Evolutionary conservation across 352 stramenopile species (phyloP), one percentile per base, ranked within the genome.

Genomic region (Phytophthora cryptogea): DNA sequence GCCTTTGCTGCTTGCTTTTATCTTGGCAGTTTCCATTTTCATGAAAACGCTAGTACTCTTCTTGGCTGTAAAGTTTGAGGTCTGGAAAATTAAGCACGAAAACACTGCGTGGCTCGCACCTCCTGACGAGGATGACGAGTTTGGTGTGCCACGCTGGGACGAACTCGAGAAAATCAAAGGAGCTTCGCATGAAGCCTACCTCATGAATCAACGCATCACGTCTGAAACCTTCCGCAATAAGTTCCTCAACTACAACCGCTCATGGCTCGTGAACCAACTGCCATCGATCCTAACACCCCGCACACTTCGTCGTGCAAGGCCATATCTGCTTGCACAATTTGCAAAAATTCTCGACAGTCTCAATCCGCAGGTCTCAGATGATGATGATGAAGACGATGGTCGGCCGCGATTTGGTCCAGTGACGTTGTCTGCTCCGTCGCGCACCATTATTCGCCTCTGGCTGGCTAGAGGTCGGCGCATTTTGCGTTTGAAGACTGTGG

Each of bases 171-270:
- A 94, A 20, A 94, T 98, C 43, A 94, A 98, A 66, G 85, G 90
- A n/a, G 93, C 88, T 32, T 96, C 83, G 5, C 92, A 98, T 67
- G 94, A 98, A 66, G 83, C 90, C 2, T 98, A 97, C 65, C 58
- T 98, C 61, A 98, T 99, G 93, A 98, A 99, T 70, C 92, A 98
- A 71, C 81, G 90, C 11, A 97, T 99, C 60, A 97, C 95, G 17
- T 95, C 80, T 13, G 96, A 99, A 54, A 98, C 94, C 5, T 99
- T 99, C 69, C 89, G 96, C 11, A 97, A 96, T 76, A 99, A 98
- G 66, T 99, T 99, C 68, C 80, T 99, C 16, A 92, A 97, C 66
- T 98, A 99, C 82, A 99, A 99, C 58, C 82, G 95, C 4, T 84
- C 89, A n/a, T 99, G 96, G 96, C 83, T 99, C 40, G 88, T 99